Conservation (phyloP, 2,329 filamentous ascomycete species). For the Calonectria leucothoes region DNA sequence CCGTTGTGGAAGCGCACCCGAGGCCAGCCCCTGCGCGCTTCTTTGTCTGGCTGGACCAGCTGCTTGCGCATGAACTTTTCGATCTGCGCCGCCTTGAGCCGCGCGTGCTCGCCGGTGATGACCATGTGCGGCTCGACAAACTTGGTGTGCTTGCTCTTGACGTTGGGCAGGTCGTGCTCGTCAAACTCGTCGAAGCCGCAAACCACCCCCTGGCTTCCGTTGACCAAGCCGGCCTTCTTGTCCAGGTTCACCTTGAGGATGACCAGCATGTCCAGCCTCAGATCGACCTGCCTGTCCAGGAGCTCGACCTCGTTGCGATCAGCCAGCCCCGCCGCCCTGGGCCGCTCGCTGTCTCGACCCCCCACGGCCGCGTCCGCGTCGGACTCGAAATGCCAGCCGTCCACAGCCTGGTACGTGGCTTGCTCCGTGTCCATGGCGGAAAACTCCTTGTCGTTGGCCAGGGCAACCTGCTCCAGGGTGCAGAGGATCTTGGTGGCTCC, state of each 20-base stretch:
- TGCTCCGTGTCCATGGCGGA: constrained; percentile 11
- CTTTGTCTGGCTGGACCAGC: neutral
- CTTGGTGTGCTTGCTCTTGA: neutral
- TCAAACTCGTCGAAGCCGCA: constrained; percentile 31
- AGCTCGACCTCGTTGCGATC: constrained; percentile 17
- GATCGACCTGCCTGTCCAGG: constrained; percentile 17
- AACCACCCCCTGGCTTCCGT: constrained; percentile 42
- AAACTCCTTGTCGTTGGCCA: constrained; percentile 24
- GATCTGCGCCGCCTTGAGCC: constrained; percentile 21
- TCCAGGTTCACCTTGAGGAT: constrained; percentile 40
- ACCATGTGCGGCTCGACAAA: neutral
- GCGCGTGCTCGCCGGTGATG: constrained; percentile 15
- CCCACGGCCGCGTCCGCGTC: neutral
- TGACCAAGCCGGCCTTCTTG: constrained; percentile 21
- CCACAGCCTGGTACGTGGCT: constrained; percentile 17
- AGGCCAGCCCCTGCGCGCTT: constrained; percentile 23
- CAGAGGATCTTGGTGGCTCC: constrained; percentile 30
- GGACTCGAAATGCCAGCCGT: constrained; percentile 12
- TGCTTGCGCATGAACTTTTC: constrained; percentile 16
- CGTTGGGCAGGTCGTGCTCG: neutral
- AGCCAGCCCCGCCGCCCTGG: constrained; percentile 14
- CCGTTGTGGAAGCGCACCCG: constrained; percentile 64
- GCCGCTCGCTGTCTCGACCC: neutral
- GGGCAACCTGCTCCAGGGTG: constrained; percentile 15
- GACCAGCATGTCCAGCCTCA: constrained; percentile 35